A percentile compares a stretch with the other conserved stretches of the same genome.
phyloP scores from a whole-genome alignment of 2,329 filamentous ascomycete species.

The Rhytidhysteron rufulum region DNA sequence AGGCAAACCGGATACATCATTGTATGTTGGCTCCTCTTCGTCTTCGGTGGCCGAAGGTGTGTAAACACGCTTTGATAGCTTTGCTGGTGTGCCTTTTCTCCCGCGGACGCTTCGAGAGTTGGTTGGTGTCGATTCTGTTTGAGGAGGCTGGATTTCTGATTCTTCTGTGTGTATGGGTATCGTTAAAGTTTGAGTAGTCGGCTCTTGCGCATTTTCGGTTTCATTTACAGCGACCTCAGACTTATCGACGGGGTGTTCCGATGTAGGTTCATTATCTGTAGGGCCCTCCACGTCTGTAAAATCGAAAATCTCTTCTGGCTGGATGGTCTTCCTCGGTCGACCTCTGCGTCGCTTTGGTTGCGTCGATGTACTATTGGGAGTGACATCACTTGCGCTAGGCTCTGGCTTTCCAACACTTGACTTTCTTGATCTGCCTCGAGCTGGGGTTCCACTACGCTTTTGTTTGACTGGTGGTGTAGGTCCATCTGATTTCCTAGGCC shows the following conservation, averaged over 20 bases:
- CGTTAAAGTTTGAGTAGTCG: neutral
- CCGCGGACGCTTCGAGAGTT: neutral
- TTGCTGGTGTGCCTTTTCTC: neutral
- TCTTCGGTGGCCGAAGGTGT: neutral
- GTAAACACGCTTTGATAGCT: neutral
- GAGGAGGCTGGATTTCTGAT: neutral
- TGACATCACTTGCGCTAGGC: neutral
- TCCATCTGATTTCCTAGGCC: constrained; percentile 33
- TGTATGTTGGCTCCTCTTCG: neutral
- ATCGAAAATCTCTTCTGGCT: constrained; percentile 11
- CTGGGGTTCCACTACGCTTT: constrained; percentile 31
- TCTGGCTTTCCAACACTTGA: constrained; percentile 3
- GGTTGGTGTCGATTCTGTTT: neutral
- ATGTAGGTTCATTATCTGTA: neutral
- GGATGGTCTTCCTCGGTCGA: constrained; percentile 28
- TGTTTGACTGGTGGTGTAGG: constrained; percentile 17
- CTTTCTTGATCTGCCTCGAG: constrained; percentile 22
- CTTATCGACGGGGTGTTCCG: too few relatives aligned
- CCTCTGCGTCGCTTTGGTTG: constrained; percentile 27
- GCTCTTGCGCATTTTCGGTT: neutral
- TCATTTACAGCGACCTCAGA: neutral
- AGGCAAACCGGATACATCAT: neutral
- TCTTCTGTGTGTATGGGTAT: neutral
- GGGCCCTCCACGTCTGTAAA: too few relatives aligned
- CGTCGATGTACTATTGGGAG: neutral